Evolutionary conservation across 2,329 filamentous ascomycete genomes (phyloP).

Genomic region (Aspergillus sp.): DNA sequence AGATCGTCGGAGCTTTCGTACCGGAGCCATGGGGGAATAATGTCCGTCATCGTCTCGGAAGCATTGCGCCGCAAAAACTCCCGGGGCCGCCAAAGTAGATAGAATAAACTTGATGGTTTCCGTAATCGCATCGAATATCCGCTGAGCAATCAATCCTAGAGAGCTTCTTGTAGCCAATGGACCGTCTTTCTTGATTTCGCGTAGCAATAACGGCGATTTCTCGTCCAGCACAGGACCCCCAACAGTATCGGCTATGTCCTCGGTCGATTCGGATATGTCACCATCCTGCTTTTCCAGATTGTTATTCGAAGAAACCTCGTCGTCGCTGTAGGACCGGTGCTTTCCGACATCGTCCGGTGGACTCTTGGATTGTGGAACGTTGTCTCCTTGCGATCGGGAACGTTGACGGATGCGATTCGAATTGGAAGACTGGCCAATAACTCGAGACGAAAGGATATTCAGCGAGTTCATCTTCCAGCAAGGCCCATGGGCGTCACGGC

Average conservation of each 20-base stretch:
- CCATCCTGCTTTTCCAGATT: conserved; percentile 22
- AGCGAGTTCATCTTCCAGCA: conserved; percentile 83
- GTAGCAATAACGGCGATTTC: conserved; percentile 59
- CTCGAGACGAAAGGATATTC: conserved; percentile 84
- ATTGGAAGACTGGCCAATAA: conserved; percentile 55
- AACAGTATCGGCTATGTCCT: conserved; percentile 15
- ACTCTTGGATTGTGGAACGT: conserved; percentile 23
- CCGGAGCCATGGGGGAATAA: conserved; percentile 70
- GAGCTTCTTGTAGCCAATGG: conserved; percentile 30
- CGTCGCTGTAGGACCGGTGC: conserved; percentile 38
- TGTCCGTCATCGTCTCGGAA: conserved; percentile 74
- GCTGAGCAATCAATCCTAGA: conserved; percentile 54
- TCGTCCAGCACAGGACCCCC: conserved; percentile 47
- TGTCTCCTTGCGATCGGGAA: conserved; percentile 47
- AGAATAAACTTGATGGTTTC: conserved; percentile 72
- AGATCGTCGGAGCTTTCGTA: conserved; percentile 53
- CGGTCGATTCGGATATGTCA: conserved; percentile 15
- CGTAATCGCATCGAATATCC: conserved; percentile 64
- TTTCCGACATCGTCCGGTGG: conserved; percentile 29
- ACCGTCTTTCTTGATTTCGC: conserved; percentile 31
- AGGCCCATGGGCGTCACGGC: conserved; percentile 41
- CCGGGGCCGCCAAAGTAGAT: conserved; percentile 70
- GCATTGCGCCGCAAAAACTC: conserved; percentile 72
- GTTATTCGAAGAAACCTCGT: conserved; percentile 30
- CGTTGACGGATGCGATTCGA: conserved; percentile 45